These are phyloP conservation scores for Casaregolazyma lundiana DNA, from an alignment of 1,139 yeast genomes.

Conservation along the genomic window DNA sequence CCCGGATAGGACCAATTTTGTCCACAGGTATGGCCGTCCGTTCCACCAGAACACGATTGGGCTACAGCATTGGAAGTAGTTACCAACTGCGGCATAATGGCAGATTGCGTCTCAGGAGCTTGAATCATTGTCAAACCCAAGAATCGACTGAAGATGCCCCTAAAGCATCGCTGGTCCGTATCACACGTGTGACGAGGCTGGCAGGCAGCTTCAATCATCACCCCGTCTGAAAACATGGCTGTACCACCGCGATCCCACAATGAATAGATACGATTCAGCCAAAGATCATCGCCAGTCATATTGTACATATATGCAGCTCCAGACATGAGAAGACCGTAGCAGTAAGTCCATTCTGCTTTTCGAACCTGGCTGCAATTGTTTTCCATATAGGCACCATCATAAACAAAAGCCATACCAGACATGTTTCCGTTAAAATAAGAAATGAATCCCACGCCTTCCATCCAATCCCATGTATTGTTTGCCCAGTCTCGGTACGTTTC, in stretches of 20 bases:
- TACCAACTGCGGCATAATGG: conserved; percentile 43
- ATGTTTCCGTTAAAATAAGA: conserved; percentile 28
- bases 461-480: conserved; percentile 68
- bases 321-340: conserved; percentile 67
- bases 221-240: conserved; percentile 44
- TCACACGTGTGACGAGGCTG: conserved; percentile 55
- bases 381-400: conserved; percentile 66
- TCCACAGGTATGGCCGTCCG: conserved; percentile 76
- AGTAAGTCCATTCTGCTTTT: conserved; percentile 66
- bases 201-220: conserved; percentile 69
- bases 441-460: conserved; percentile 48
- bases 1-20: conserved; percentile 50
- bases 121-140: conserved; percentile 56
- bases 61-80: conserved; percentile 65
- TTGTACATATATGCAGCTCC: conserved; percentile 73
- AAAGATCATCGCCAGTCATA: conserved; percentile 50
- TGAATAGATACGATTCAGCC: conserved; percentile 52
- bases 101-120: conserved; percentile 45
- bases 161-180: conserved; percentile 73
- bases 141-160: conserved; percentile 65
- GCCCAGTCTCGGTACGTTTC: conserved; percentile 58
- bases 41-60: conserved; percentile 65
- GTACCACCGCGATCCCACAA: conserved; percentile 51
- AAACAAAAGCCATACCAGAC: conserved; percentile 33
- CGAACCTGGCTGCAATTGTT: conserved; percentile 54